phyloP scores from a whole-genome alignment of 306 rosid species.

The Parietaria judaica region DNA sequence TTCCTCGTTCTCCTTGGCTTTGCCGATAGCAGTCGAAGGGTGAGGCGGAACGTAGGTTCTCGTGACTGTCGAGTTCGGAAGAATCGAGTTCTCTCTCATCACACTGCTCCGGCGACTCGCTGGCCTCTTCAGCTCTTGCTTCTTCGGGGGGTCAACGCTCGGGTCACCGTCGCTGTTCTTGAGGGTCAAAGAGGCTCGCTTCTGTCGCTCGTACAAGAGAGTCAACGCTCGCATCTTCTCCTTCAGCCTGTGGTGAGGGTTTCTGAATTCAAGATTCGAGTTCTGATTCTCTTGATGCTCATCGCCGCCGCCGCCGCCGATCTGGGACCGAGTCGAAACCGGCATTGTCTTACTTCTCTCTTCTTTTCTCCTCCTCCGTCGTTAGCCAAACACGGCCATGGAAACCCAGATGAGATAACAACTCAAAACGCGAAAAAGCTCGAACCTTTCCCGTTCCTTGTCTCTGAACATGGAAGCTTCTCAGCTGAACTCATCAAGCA shows the following conservation, averaged over 20 bases:
- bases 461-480: neutral
- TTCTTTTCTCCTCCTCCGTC: neutral
- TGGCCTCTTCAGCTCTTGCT: slow-evolving; percentile 25
- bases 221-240: slow-evolving; percentile 84
- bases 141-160: slow-evolving; percentile 23
- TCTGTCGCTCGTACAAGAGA: slow-evolving; percentile 78
- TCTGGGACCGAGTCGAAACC: slow-evolving; percentile 79
- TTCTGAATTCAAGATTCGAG: slow-evolving; percentile 29
- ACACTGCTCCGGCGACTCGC: slow-evolving; percentile 29
- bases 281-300: slow-evolving; percentile 25
- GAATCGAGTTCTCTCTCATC: slow-evolving; percentile 58
- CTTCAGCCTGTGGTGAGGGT: slow-evolving; percentile 83
- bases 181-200: slow-evolving; percentile 58
- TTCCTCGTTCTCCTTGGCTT: slow-evolving; percentile 48
- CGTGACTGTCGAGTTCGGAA: slow-evolving; percentile 48
- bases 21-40: slow-evolving; percentile 27
- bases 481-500: neutral
- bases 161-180: slow-evolving; percentile 32
- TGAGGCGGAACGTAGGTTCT: slow-evolving; percentile 60
- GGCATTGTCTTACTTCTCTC: slow-evolving; percentile 44
- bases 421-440: slow-evolving; percentile 8
- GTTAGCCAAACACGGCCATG: slow-evolving; percentile 33
- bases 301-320: neutral
- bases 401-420: slow-evolving; percentile 11
- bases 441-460: neutral